Evolutionary conservation across 176 grass and related monocot species (phyloP).

Genomic region (Juncus inflexus): DNA sequence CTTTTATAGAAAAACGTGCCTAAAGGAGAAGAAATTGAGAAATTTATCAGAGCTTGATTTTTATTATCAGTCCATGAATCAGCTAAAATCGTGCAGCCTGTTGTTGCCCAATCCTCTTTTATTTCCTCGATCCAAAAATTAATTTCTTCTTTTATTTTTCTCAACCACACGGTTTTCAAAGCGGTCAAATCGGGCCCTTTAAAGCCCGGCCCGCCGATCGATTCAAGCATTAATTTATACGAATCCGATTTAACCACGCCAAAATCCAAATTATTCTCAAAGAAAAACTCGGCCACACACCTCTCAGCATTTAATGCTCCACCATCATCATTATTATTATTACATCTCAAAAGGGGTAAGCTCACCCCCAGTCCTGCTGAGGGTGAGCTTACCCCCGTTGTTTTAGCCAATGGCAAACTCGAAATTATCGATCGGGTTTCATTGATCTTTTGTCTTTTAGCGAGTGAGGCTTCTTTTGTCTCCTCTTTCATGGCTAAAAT

Average conservation of each 20-base stretch:
- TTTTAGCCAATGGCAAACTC: constrained; percentile 29
- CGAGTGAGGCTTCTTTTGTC: constrained; percentile 50
- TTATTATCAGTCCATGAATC: constrained; percentile 95
- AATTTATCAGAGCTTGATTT: constrained; percentile 67
- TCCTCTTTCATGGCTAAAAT: constrained; percentile 90
- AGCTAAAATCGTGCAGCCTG: constrained; percentile 83
- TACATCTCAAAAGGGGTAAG: not conserved
- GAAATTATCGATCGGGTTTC: constrained; percentile 34
- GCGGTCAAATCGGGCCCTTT: constrained; percentile 48
- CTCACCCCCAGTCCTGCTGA: constrained; percentile 26
- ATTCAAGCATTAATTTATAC: constrained; percentile 66
- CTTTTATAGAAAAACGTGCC: constrained; percentile 91
- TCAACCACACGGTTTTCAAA: constrained; percentile 69
- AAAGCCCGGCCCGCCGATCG: constrained; percentile 65
- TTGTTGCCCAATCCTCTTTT: constrained; percentile 83
- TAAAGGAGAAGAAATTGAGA: constrained; percentile 70
- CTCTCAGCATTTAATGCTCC: constrained; percentile 49
- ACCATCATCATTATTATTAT: not conserved
- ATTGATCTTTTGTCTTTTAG: constrained; percentile 49
- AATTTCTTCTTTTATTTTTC: constrained; percentile 70
- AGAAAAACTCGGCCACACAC: constrained; percentile 94
- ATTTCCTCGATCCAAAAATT: constrained; percentile 62
- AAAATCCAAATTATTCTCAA: constrained; percentile 90
- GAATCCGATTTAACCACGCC: constrained; percentile 58
- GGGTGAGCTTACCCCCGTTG: constrained; percentile 17